phyloP scores from a whole-genome alignment of 352 stramenopile genomes.

The Globisporangium ultimum region DNA sequence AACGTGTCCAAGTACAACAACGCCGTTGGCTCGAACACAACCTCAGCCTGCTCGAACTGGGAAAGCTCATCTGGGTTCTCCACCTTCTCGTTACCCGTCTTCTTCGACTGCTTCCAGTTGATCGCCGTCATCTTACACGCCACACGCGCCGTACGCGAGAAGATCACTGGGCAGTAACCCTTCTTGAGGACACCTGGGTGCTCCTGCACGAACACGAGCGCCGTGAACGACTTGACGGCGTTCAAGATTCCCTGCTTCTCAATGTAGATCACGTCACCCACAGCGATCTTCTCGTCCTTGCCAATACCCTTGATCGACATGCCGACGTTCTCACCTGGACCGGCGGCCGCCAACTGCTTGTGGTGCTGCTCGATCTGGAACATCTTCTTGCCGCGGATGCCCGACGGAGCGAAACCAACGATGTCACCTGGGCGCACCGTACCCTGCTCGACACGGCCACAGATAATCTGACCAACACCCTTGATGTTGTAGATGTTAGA shows the following conservation, averaged over 20 bases:
- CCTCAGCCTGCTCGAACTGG: constrained; percentile 74
- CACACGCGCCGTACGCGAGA: constrained; percentile 81
- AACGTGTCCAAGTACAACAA: constrained; percentile 81
- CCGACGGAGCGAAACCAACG: constrained; percentile 59
- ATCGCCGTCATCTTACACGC: constrained; percentile 81
- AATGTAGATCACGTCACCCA: constrained; percentile 45
- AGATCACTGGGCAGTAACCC: constrained; percentile 70
- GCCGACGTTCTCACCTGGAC: constrained; percentile 75
- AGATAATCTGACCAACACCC: constrained; percentile 77
- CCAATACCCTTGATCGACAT: constrained; percentile 79
- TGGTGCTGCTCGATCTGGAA: constrained; percentile 84
- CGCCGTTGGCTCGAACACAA: constrained; percentile 67
- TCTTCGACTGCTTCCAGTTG: constrained; percentile 83
- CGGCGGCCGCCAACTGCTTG: constrained; percentile 55
- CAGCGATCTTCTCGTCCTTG: constrained; percentile 69
- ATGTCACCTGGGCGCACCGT: constrained; percentile 59
- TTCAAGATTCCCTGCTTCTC: constrained; percentile 42
- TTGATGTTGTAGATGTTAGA: constrained; percentile 87
- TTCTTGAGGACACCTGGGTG: constrained; percentile 76
- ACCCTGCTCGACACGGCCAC: constrained; percentile 68
- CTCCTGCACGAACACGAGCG: constrained; percentile 73
- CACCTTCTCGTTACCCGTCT: constrained; percentile 76
- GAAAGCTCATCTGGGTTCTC: constrained; percentile 71
- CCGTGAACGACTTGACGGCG: constrained; percentile 66
- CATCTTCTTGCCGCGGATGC: constrained; percentile 60